Conservation (phyloP, 1,139 yeast genomes). For the Zygosaccharomyces pseudobailii region DNA sequence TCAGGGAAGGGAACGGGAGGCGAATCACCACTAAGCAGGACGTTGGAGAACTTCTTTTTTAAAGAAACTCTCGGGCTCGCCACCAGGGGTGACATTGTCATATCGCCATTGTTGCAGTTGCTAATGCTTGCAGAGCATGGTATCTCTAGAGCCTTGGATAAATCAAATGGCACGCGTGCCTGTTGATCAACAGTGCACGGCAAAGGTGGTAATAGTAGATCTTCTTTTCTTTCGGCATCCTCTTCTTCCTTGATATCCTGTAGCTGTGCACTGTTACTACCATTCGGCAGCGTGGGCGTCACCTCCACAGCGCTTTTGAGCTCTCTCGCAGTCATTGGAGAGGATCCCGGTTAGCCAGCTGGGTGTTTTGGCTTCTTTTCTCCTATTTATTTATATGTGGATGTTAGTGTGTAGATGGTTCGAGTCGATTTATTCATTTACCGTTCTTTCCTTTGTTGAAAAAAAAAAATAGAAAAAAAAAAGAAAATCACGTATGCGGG, state of each 20-base stretch:
- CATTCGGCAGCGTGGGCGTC: slow-evolving; percentile 1
- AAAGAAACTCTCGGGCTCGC: slow-evolving; percentile 17
- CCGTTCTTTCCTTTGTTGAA: slow-evolving; percentile 2
- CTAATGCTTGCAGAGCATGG: slow-evolving; percentile 10
- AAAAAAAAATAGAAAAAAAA: background rate
- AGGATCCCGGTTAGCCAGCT: background rate
- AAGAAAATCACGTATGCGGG: background rate
- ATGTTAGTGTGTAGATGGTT: background rate
- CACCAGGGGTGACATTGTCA: slow-evolving; percentile 4
- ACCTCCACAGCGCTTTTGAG: background rate
- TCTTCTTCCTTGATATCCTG: slow-evolving; percentile 30
- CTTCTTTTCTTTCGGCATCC: slow-evolving; percentile 20
- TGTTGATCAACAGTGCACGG: slow-evolving; percentile 19
- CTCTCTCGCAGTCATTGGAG: slow-evolving; percentile 2
- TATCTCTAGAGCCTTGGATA: slow-evolving; percentile 33
- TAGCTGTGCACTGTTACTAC: slow-evolving; percentile 8
- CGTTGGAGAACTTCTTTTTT: slow-evolving; percentile 18
- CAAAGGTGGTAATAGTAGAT: slow-evolving; percentile 29
- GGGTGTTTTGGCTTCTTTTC: background rate
- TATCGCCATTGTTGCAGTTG: slow-evolving; percentile 3
- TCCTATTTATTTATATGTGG: background rate
- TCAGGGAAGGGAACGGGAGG: slow-evolving; percentile 7
- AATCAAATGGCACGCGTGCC: slow-evolving; percentile 25
- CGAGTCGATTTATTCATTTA: background rate
- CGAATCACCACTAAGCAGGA: slow-evolving; percentile 7